Conservation (phyloP, 768 basidiomycete species). For the Hebeloma cylindrosporum region DNA sequence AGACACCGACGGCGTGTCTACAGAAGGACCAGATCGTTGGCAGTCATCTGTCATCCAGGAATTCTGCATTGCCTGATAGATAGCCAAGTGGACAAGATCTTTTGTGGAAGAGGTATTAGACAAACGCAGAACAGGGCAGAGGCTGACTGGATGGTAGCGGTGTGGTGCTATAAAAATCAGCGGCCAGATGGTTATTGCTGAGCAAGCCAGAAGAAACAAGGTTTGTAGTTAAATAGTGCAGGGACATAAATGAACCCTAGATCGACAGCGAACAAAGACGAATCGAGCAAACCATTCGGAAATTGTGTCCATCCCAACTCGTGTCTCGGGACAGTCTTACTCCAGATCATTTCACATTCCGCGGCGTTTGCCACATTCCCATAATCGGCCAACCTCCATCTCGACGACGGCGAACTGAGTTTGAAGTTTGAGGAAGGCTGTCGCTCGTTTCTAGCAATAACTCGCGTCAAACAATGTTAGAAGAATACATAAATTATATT, state of each 20-base stretch:
- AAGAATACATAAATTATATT: not conserved
- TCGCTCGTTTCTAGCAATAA: not conserved
- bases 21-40: conserved; percentile 1
- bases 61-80: not conserved
- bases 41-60: conserved; percentile 10
- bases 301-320: conserved; percentile 1
- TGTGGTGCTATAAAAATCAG: too few relatives aligned
- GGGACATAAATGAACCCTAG: conserved; percentile 15
- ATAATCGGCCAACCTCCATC: not conserved
- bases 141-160: too few relatives aligned
- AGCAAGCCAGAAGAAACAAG: too few relatives aligned
- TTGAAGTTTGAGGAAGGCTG: not conserved
- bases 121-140: too few relatives aligned
- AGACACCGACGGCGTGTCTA: not conserved
- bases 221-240: conserved; percentile 2
- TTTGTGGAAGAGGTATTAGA: too few relatives aligned
- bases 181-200: too few relatives aligned
- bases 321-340: conserved; percentile 15
- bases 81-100: too few relatives aligned
- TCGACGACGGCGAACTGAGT: conserved; percentile 5
- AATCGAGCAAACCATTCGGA: conserved; percentile 17
- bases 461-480: conserved; percentile 1
- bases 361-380: conserved; percentile 13
- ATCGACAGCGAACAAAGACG: conserved; percentile 15
- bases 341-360: conserved; percentile 20